Evolutionary conservation across 345 rosid genomes (phyloP).

Genomic region (Hibiscus syriacus): DNA sequence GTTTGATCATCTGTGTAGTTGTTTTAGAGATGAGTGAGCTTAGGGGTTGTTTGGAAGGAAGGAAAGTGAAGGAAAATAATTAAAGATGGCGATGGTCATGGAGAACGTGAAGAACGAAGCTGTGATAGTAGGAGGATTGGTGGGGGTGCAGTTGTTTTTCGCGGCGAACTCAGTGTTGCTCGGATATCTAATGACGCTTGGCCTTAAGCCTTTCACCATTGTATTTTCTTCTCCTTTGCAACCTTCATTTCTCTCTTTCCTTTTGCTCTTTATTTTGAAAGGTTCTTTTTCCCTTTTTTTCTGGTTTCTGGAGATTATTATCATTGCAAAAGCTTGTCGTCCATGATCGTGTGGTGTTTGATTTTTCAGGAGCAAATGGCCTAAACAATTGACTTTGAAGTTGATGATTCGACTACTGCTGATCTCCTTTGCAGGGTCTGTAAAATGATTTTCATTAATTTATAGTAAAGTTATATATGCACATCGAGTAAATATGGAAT

Average conservation of each 20-base stretch:
- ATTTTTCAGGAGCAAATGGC: conserved; percentile 67
- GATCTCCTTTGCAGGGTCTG: conserved; percentile 71
- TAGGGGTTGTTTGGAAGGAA: not conserved
- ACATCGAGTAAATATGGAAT: no score
- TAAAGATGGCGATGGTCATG: conserved; percentile 19
- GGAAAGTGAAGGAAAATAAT: conserved; percentile 3
- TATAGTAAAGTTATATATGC: no score
- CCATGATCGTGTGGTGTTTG: not conserved
- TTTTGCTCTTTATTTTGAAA: conserved; percentile 61
- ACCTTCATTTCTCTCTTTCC: conserved; percentile 65
- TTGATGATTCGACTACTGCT: conserved; percentile 53
- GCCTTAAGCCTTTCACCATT: conserved; percentile 58
- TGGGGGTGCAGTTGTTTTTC: conserved; percentile 53
- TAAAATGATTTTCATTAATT: not conserved
- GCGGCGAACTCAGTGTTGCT: conserved; percentile 55
- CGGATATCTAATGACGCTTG: conserved; percentile 73
- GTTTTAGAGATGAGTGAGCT: no score
- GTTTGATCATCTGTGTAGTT: no score
- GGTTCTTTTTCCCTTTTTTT: conserved; percentile 29
- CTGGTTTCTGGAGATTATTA: not conserved
- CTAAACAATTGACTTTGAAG: conserved; percentile 41
- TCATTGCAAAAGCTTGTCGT: no score
- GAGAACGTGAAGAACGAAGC: no score
- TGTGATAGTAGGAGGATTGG: conserved; percentile 49
- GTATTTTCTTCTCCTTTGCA: conserved; percentile 55